These are phyloP conservation scores for carrot (Daucus carota) DNA, from an alignment of 129 eudicot genomes.

Conservation along the genomic window DH1_v3.0 NC_030386.2:32166001-32166500, in stretches of 20 bases:
- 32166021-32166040: slow-evolving; percentile 61
- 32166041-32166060: slow-evolving; percentile 55
- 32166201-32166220: slow-evolving; percentile 47
- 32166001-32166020: slow-evolving; percentile 62
- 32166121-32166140: slow-evolving; percentile 71
- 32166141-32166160: slow-evolving; percentile 42
- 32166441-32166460: background rate
- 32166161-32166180: slow-evolving; percentile 58
- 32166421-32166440: background rate
- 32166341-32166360: background rate
- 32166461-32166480: background rate
- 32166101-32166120: slow-evolving; percentile 81
- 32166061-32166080: slow-evolving; percentile 74
- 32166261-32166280: slow-evolving; percentile 6
- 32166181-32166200: slow-evolving; percentile 89
- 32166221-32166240: slow-evolving; percentile 59
- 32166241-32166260: background rate
- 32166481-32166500: too few species aligned
- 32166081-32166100: slow-evolving; percentile 72
- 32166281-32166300: background rate
- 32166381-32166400: background rate
- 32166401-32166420: background rate
- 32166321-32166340: background rate
- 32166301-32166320: background rate
- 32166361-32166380: background rate